Evolutionary conservation across 805 yeast genomes (phyloP), one percentile per base, ranked within the genome.

Genomic region (Candida michaelii): DNA sequence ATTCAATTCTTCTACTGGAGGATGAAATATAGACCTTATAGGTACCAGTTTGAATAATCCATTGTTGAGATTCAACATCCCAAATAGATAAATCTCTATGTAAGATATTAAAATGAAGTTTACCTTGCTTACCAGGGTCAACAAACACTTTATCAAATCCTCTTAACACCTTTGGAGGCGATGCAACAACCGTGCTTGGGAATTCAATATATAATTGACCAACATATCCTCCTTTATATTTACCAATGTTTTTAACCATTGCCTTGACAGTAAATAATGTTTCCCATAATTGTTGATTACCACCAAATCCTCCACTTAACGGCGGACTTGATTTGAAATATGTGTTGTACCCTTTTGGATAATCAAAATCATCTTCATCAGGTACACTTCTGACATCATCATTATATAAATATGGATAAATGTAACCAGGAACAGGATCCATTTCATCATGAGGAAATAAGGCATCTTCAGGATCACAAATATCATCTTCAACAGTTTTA

Each of bases 281-380:
- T 33, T 77, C 77, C 83, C 83, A 80, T 29, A 80, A 63, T 0
- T 77, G 82, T 5, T 79, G 80, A 54, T 79, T 78, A 1, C 85
- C 84, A 0, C 83, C 84, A 15, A 74, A 48, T 0, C 77, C 79
- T 15, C 85, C 85, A 7, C 75, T 74, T 3, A 66, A 56, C 12
- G 69, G 48, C 1, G 72, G 69, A 27, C 56, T 60, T 19, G 55
- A 49, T 42, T 61, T 64, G 23, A 62, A 64, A 18, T 62, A 63
- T 3, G 73, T 67, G 15, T 51, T 45, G 35, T 65, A 69, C 1
- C 71, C 71, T 25, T 50, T 50, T 1, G 74, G 76, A 48, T 67
- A 71, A 25, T 64, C 70, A 47, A 58, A 68, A 9, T 46, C 43
- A 11, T 66, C 73, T 16, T 58, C 66, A 25, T 67, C 70, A 11